Evolutionary conservation across 2,329 filamentous ascomycete genomes (phyloP), one percentile per base, ranked within the genome.

Genomic region (Knufia fluminis): DNA sequence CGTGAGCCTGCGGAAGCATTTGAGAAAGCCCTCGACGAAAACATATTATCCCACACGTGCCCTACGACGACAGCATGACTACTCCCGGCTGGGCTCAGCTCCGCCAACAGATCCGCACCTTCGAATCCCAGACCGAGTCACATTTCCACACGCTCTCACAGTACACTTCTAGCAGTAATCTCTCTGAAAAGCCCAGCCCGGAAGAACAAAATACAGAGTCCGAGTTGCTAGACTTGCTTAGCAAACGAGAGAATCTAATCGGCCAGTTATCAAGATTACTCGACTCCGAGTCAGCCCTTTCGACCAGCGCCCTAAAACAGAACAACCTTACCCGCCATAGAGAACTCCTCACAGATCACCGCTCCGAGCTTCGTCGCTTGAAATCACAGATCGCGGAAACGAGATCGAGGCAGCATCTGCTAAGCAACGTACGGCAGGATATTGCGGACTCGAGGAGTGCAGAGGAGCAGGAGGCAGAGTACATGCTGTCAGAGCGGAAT

Each of bases 51-150:
- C 12, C 26, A 6, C 12, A 12, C 26, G 6, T 6, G 26, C 26
- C 26, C 6, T 6, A 6, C 26, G 6, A 28, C 26, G 26, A 28
- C 6, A 28, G 36, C 12, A 59, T 59, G 57, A 49, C 77, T 56
- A 80, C 69, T n/a, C 75, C 78, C 55, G 83, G 89, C 71, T 98
- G 92, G 92, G 83, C 88, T 62, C 89, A 96, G 71, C 77, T 97
- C 59, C 86, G 92, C 61, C 89, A 96, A 66, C 91, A 97, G 70
- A 87, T 89, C 54, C 79, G 92, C 61, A 80, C 82, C 39, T 75
- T 96, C 54, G 92, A 98, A 68, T 87, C 84, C 53, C 91, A 97
- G 88, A 94, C 90, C 41, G 89, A 96, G 69, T 81, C 78, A 48
- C 66, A 76, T 42, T 76, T 77, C 60, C 71, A 76, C 57, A 82